Base-by-base conservation (phyloP, 2,329 filamentous ascomycete species). In the Fusarium sp. region DNA sequence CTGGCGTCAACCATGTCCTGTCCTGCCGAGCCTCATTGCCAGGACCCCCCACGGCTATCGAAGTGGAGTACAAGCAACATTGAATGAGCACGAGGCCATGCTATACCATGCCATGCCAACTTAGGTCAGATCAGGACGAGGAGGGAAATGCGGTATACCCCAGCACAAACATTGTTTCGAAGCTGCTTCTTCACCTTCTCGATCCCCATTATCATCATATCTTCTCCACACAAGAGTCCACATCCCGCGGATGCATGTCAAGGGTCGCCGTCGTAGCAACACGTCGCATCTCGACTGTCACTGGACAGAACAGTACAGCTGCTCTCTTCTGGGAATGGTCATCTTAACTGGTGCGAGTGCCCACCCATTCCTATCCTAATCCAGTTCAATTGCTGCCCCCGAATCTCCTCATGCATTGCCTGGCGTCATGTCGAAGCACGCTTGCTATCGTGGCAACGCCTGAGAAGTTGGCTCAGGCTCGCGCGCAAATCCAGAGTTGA, bases 381-480 rank as follows among this genome's bases (percentile, higher is more conserved):
- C 72, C 73, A 69, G 69, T 59, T 70, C 70, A 67, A 64, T 73
- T 55, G 69, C 61, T 58, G 58, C 52, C 65, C 55, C 58, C 31
- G 41, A 56, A 59, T 62, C 56, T 72, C 63, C 67, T 65, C 64
- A 70, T 72, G 66, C 62, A 71, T 70, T 64, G 65, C 38, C 71
- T 66, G 70, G 67, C 74, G 73, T 74, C 67, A 72, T 70, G 72
- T 73, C 61, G 67, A 72, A 67, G 61, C 70, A 73, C 70, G 72
- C 72, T 77, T 76, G 77, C 77, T 75, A 73, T 81, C 79, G 78
- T 81, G 79, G 79, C 79, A 80, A 62, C 70, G 67, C 70, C 76
- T 78, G 73, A 77, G 71, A 71, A 76, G 75, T 72, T 74, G 61
- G 49, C 62, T 64, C 57, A 50, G 52, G 49, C 42, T 57, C 60